These are phyloP conservation scores for Dissophora ornata DNA, from an alignment of 192 early-diverging fungal species.

Conservation along the genomic window DNA sequence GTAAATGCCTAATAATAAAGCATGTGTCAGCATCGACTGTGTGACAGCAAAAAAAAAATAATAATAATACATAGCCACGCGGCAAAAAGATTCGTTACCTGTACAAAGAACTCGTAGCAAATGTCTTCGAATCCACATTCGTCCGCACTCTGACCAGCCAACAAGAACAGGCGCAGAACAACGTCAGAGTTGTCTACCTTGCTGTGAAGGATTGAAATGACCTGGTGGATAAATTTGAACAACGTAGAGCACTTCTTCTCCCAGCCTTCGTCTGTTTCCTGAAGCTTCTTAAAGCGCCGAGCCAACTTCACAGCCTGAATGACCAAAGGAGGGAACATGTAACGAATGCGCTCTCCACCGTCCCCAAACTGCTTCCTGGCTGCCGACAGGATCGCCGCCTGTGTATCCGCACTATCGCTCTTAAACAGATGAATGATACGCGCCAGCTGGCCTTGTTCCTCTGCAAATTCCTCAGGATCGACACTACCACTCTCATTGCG, in stretches of 20 bases:
- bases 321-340: slow-evolving; percentile 91
- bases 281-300: slow-evolving; percentile 61
- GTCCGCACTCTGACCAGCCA: slow-evolving; percentile 88
- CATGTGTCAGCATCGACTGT: background rate
- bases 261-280: slow-evolving; percentile 68
- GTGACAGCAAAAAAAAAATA: background rate
- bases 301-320: slow-evolving; percentile 75
- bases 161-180: slow-evolving; percentile 85
- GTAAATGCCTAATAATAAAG: slow-evolving; percentile 80
- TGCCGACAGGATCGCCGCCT: slow-evolving; percentile 83
- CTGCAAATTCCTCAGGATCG: slow-evolving; percentile 90
- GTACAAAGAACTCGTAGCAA: slow-evolving; percentile 97
- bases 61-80: background rate
- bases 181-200: slow-evolving; percentile 69
- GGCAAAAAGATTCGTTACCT: slow-evolving; percentile 55
- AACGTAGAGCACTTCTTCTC: slow-evolving; percentile 78
- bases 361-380: slow-evolving; percentile 89
- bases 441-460: slow-evolving; percentile 93
- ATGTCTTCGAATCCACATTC: slow-evolving; percentile 91
- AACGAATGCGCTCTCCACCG: slow-evolving; percentile 91
- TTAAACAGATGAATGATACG: slow-evolving; percentile 80
- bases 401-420: slow-evolving; percentile 78
- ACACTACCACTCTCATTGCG: slow-evolving; percentile 49
- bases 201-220: slow-evolving; percentile 78
- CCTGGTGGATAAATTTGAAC: slow-evolving; percentile 91